phyloP scores from a whole-genome alignment of 2,329 filamentous ascomycete species.

The Aquanectria penicillioides region DNA sequence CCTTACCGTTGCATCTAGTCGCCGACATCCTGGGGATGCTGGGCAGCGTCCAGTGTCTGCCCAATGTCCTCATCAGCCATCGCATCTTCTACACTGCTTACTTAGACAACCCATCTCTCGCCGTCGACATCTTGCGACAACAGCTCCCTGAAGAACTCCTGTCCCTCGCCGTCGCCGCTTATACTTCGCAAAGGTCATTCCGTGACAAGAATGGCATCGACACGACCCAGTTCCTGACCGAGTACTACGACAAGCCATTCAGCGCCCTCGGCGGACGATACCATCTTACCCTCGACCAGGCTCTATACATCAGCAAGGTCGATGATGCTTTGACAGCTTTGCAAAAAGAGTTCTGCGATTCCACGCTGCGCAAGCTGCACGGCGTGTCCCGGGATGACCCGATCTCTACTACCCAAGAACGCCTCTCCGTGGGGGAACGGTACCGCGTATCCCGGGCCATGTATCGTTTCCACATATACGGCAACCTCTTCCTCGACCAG shows the following conservation, averaged over 20 bases:
- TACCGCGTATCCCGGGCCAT: slow-evolving; percentile 33
- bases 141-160: slow-evolving; percentile 30
- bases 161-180: slow-evolving; percentile 28
- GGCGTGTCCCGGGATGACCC: slow-evolving; percentile 16
- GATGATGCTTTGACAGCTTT: slow-evolving; percentile 22
- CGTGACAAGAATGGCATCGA: slow-evolving; percentile 16
- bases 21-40: slow-evolving; percentile 34
- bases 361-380: slow-evolving; percentile 29
- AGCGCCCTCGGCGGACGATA: slow-evolving; percentile 13
- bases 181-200: slow-evolving; percentile 24
- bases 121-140: slow-evolving; percentile 29
- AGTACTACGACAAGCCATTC: slow-evolving; percentile 25
- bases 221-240: slow-evolving; percentile 23
- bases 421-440: slow-evolving; percentile 20
- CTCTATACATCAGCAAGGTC: slow-evolving; percentile 27
- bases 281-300: slow-evolving; percentile 25
- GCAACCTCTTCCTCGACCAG: slow-evolving; percentile 31
- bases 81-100: slow-evolving; percentile 35
- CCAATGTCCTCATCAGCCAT: slow-evolving; percentile 31
- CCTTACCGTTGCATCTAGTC: slow-evolving; percentile 35
- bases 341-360: slow-evolving; percentile 20
- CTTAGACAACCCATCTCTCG: slow-evolving; percentile 31
- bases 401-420: background rate
- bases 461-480: slow-evolving; percentile 37
- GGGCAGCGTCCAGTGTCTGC: slow-evolving; percentile 28